These are phyloP conservation scores for Nadsonia fulvescens DNA, from an alignment of 805 yeast species.

Conservation along the genomic window DNA sequence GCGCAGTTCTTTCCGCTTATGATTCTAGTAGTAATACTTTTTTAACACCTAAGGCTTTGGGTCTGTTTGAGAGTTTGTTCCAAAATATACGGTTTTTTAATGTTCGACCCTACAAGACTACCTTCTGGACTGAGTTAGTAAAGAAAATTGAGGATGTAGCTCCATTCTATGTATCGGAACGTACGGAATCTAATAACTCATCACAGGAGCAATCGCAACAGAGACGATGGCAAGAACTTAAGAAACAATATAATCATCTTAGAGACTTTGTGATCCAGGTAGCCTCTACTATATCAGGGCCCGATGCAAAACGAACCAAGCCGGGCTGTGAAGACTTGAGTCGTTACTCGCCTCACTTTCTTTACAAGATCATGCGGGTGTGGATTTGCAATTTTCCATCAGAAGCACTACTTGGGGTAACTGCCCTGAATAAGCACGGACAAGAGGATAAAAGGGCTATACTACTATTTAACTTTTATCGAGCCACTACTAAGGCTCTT, in stretches of 20 bases:
- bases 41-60: conserved; percentile 12
- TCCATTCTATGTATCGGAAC: conserved; percentile 6
- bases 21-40: too few relatives aligned
- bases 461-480: conserved; percentile 18
- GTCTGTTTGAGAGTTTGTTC: conserved; percentile 15
- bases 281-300: too few relatives aligned
- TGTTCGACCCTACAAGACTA: conserved; percentile 17
- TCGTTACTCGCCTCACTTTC: conserved; percentile 10
- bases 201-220: too few relatives aligned
- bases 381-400: conserved; percentile 16
- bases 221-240: too few relatives aligned
- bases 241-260: conserved; percentile 6
- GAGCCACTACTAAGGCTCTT: conserved; percentile 18
- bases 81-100: conserved; percentile 20
- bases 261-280: too few relatives aligned
- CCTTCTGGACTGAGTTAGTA: conserved; percentile 17
- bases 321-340: too few relatives aligned
- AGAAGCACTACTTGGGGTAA: conserved; percentile 9
- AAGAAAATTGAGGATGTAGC: conserved; percentile 11
- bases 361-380: conserved; percentile 12
- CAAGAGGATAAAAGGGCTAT: conserved; percentile 1
- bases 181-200: conserved; percentile 3
- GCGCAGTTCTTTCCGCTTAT: too few relatives aligned
- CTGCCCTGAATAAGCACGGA: conserved; percentile 2
- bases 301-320: too few relatives aligned